Percentiles rank a stretch among this genome's conserved stretches.
Evolutionary conservation across 2,329 filamentous ascomycete genomes (phyloP).

Genomic region (Chrysoporthe puriensis): DNA sequence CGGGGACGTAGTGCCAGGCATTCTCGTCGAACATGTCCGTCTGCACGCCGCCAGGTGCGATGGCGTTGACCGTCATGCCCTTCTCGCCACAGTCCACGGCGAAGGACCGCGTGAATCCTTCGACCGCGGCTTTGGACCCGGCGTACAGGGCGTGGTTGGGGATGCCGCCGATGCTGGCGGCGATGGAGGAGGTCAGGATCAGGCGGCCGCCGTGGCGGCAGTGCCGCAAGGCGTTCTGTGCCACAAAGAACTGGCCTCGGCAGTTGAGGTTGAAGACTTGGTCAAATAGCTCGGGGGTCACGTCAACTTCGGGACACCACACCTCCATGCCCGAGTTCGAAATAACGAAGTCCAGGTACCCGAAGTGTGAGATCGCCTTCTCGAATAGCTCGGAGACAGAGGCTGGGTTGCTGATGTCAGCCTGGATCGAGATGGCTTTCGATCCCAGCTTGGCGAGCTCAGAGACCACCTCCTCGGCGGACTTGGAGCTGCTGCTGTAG

Average conservation of each 20-base stretch:
- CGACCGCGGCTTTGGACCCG: slow-evolving; percentile 72
- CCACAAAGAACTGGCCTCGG: slow-evolving; percentile 76
- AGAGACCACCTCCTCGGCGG: slow-evolving; percentile 61
- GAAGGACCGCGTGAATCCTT: slow-evolving; percentile 73
- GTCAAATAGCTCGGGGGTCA: slow-evolving; percentile 72
- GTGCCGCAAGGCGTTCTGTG: slow-evolving; percentile 73
- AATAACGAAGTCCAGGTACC: slow-evolving; percentile 72
- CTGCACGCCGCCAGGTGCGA: slow-evolving; percentile 74
- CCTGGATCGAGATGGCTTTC: slow-evolving; percentile 62
- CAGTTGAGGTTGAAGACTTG: slow-evolving; percentile 74
- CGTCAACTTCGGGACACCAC: slow-evolving; percentile 71
- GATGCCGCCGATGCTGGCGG: slow-evolving; percentile 66
- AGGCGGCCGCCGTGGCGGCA: slow-evolving; percentile 71
- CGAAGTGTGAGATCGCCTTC: slow-evolving; percentile 66
- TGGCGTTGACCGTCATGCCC: slow-evolving; percentile 72
- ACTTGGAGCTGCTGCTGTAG: slow-evolving; percentile 60
- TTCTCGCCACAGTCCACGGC: slow-evolving; percentile 71
- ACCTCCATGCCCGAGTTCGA: slow-evolving; percentile 74
- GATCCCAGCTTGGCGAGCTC: slow-evolving; percentile 60
- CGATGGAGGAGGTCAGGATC: slow-evolving; percentile 73
- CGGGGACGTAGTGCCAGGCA: slow-evolving; percentile 67
- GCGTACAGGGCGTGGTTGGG: slow-evolving; percentile 74
- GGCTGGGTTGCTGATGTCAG: slow-evolving; percentile 65
- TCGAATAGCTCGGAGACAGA: slow-evolving; percentile 67
- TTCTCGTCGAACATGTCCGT: slow-evolving; percentile 77